Percentiles rank a stretch among this genome's conserved stretches.
phyloP scores from a whole-genome alignment of 257 asterid genomes.

The Nicotiana attenuata region DNA sequence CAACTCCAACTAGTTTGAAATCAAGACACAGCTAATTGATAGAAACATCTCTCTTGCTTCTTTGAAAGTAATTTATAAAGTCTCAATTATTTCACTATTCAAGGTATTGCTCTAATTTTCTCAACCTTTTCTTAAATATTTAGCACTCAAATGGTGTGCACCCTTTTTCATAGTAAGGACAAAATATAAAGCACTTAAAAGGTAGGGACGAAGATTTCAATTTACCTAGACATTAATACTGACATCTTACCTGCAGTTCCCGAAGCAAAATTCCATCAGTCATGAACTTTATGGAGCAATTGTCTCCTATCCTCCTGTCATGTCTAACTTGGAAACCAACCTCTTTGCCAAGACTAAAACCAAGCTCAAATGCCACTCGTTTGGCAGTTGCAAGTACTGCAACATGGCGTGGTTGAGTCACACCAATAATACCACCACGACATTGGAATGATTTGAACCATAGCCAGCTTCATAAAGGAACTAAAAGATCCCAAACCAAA shows the following conservation, averaged over 20 bases:
- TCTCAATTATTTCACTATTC: background rate
- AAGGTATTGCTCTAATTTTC: background rate
- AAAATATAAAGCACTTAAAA: background rate
- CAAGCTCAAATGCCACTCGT: conserved; percentile 94
- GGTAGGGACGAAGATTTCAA: no score
- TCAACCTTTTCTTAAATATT: background rate
- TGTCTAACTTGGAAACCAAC: conserved; percentile 97
- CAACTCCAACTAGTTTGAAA: background rate
- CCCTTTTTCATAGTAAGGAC: background rate
- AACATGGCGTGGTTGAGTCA: conserved; percentile 97
- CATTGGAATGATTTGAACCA: conserved; percentile 44
- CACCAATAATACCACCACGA: conserved; percentile 77
- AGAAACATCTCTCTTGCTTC: no score
- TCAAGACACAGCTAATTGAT: background rate
- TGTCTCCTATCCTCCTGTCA: conserved; percentile 77
- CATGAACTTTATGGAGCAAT: conserved; percentile 92
- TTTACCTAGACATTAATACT: background rate
- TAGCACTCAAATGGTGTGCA: no score
- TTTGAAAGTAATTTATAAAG: no score
- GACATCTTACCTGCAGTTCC: conserved; percentile 79
- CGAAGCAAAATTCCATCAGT: conserved; percentile 99
- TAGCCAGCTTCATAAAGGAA: conserved; percentile 91
- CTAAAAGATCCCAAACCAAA: conserved; percentile 37
- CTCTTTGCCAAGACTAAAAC: no score
- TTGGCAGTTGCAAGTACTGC: conserved; percentile 97